phyloP scores from a whole-genome alignment of 805 yeast genomes.

The Cyberlindnera subsufficiens region DNA sequence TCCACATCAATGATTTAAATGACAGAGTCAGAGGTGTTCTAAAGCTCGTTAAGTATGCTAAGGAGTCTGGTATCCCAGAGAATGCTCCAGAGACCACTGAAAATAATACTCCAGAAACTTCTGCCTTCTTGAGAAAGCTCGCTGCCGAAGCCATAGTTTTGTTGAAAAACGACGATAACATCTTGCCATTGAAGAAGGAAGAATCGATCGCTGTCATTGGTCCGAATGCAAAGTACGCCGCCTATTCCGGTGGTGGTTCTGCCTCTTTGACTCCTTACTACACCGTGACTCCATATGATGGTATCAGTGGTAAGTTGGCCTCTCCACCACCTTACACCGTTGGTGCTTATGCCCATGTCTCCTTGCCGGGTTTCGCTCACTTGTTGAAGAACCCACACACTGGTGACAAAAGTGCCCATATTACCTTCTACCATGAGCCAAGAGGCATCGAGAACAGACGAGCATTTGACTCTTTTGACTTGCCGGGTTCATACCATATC shows the following conservation, averaged over 20 bases:
- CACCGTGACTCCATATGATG: constrained; percentile 43
- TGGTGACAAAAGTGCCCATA: constrained; percentile 21
- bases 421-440: constrained; percentile 24
- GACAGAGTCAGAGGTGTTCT: constrained; percentile 45
- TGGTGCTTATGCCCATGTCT: constrained; percentile 32
- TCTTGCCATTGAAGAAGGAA: constrained; percentile 41
- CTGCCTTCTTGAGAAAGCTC: constrained; percentile 34
- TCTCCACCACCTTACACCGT: constrained; percentile 24
- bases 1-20: constrained; percentile 35
- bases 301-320: constrained; percentile 29
- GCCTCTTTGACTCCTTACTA: constrained; percentile 47
- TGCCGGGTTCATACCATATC: constrained; percentile 18
- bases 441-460: constrained; percentile 16
- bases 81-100: constrained; percentile 20
- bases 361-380: constrained; percentile 30
- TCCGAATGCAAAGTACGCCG: constrained; percentile 46
- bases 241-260: constrained; percentile 58
- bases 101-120: constrained; percentile 43
- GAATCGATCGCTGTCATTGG: constrained; percentile 51
- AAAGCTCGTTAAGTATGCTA: constrained; percentile 40
- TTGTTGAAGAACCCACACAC: constrained; percentile 18
- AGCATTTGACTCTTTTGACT: constrained; percentile 23
- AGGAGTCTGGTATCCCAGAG: constrained; percentile 31
- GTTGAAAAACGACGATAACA: constrained; percentile 43
- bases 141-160: constrained; percentile 50